Conservation (phyloP, 1,284 basidiomycete species). For the Ceratobasidium sp. region DNA sequence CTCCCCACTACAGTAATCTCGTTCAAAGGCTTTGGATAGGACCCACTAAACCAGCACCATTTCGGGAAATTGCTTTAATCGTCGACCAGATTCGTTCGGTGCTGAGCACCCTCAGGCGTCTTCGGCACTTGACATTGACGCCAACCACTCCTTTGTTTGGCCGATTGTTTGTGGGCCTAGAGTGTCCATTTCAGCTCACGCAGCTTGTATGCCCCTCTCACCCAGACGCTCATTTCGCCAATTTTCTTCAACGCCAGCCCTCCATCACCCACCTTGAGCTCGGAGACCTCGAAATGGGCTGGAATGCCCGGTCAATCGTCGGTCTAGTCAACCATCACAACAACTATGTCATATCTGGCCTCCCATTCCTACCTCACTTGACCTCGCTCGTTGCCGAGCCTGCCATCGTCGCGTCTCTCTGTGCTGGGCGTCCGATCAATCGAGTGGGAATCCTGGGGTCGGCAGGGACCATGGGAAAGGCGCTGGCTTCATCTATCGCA, state of each 20-base stretch:
- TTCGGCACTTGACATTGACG: neutral
- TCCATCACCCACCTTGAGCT: conserved; percentile 16
- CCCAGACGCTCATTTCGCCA: neutral
- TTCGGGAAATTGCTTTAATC: neutral
- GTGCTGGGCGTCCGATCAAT: conserved; percentile 7
- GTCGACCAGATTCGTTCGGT: neutral
- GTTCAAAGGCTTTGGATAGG: conserved; percentile 4
- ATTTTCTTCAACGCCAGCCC: conserved; percentile 13
- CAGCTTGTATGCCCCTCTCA: neutral
- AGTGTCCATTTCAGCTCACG: conserved; percentile 10
- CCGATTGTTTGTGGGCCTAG: neutral
- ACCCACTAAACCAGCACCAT: neutral
- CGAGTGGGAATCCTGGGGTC: neutral
- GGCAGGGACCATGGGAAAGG: neutral
- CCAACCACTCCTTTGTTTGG: conserved; percentile 11
- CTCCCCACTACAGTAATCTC: neutral
- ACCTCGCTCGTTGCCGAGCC: neutral
- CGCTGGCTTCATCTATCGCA: neutral
- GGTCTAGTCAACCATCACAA: neutral
- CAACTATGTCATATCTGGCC: neutral
- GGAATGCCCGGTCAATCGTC: neutral
- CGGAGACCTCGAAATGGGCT: neutral
- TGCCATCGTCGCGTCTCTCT: neutral
- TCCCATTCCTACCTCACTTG: conserved; percentile 1
- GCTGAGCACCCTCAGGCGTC: neutral